Conservation (phyloP, 768 basidiomycete species). For the Asterophora lycoperdoides region DNA sequence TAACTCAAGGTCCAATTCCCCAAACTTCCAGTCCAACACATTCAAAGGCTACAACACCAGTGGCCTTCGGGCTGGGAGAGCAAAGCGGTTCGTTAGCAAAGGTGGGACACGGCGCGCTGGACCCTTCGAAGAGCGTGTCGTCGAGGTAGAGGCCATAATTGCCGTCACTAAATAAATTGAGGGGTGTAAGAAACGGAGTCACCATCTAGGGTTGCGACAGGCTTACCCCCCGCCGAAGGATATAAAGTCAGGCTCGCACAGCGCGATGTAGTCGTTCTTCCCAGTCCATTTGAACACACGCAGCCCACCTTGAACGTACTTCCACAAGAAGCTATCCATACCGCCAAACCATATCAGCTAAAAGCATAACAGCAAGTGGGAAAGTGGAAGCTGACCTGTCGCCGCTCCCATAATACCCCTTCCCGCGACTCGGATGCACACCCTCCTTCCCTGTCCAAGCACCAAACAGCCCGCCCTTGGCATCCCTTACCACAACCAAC, state of each 20-base stretch:
- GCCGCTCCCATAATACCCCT: slow-evolving; percentile 81
- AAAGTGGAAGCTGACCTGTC: slow-evolving; percentile 55
- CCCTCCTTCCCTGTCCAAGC: slow-evolving; percentile 82
- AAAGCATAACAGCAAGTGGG: background rate
- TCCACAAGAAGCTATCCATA: slow-evolving; percentile 69
- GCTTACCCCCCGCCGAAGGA: slow-evolving; percentile 92
- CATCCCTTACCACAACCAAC: slow-evolving; percentile 63
- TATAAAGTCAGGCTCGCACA: slow-evolving; percentile 76
- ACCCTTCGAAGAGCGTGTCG: slow-evolving; percentile 74
- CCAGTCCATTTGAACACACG: slow-evolving; percentile 82
- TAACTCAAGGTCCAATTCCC: slow-evolving; percentile 53
- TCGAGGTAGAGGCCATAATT: slow-evolving; percentile 89
- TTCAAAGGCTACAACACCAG: slow-evolving; percentile 68
- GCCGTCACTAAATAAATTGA: slow-evolving; percentile 55
- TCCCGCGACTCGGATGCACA: slow-evolving; percentile 51
- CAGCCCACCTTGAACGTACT: slow-evolving; percentile 44
- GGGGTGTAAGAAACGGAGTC: background rate
- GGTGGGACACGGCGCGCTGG: slow-evolving; percentile 79
- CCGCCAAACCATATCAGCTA: background rate
- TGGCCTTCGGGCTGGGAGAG: slow-evolving; percentile 39
- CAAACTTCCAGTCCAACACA: slow-evolving; percentile 92
- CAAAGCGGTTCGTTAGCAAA: slow-evolving; percentile 87
- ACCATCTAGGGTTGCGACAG: background rate
- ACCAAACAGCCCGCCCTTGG: slow-evolving; percentile 55
- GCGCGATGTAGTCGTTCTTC: slow-evolving; percentile 82